These are phyloP conservation scores for Crucihimalaya himalaica DNA, from an alignment of 345 rosid genomes.

Conservation along the genomic window DNA sequence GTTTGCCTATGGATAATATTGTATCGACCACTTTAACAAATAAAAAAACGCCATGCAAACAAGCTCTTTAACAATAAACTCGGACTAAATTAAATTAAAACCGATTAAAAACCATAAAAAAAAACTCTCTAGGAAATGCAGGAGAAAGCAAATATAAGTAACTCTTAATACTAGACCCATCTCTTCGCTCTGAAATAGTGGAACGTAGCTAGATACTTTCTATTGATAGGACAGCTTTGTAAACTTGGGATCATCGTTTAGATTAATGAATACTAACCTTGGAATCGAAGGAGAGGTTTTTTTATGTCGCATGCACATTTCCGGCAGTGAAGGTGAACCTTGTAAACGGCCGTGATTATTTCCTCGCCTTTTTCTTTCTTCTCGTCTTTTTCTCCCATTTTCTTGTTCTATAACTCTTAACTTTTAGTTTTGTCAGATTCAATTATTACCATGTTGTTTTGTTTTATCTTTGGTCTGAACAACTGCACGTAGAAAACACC, in stretches of 20 bases:
- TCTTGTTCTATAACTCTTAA: background rate
- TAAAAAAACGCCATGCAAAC: conserved; percentile 1
- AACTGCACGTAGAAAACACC: conserved; percentile 28
- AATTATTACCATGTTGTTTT: background rate
- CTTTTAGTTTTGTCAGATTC: background rate
- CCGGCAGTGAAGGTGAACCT: conserved; percentile 78
- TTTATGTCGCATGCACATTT: conserved; percentile 68
- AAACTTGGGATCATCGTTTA: background rate
- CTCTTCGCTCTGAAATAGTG: conserved; percentile 5
- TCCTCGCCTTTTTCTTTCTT: conserved; percentile 45
- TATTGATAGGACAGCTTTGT: background rate
- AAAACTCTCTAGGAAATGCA: background rate
- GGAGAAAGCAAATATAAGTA: conserved; percentile 6
- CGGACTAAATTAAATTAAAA: background rate
- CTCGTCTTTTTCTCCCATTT: conserved; percentile 46
- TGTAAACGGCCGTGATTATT: conserved; percentile 63
- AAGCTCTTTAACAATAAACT: background rate
- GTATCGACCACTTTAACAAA: background rate
- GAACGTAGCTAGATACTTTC: background rate
- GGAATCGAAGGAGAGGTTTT: conserved; percentile 58
- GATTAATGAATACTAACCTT: conserved; percentile 26
- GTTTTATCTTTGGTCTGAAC: conserved; percentile 23
- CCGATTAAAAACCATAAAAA: background rate
- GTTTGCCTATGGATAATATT: background rate
- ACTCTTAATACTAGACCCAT: background rate